A percentile compares a stretch with the other conserved stretches of the same genome.
Evolutionary conservation across 2,329 filamentous ascomycete species (phyloP).

Genomic region (Paecilomyces sp.): DNA sequence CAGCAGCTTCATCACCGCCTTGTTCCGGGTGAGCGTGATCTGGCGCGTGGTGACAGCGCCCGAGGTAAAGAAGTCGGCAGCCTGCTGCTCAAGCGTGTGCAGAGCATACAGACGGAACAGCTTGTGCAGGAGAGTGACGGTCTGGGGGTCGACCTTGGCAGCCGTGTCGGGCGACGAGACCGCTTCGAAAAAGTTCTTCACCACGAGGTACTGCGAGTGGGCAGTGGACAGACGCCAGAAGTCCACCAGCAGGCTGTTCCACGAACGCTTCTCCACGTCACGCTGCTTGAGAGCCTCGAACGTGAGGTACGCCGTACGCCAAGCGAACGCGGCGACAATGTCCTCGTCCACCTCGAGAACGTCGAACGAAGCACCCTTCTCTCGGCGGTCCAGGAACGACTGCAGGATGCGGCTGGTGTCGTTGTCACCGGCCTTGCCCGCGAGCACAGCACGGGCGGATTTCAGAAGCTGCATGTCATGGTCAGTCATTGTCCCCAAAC

Average conservation of each 20-base stretch:
- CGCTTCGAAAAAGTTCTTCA: slow-evolving; percentile 70
- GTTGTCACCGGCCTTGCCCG: slow-evolving; percentile 57
- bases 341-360: slow-evolving; percentile 64
- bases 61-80: slow-evolving; percentile 65
- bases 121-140: slow-evolving; percentile 54
- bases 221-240: slow-evolving; percentile 71
- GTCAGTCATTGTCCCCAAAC: background rate
- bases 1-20: slow-evolving; percentile 61
- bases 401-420: slow-evolving; percentile 62
- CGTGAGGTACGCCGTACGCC: slow-evolving; percentile 66
- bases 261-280: slow-evolving; percentile 66
- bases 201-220: slow-evolving; percentile 68
- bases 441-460: slow-evolving; percentile 63
- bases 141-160: slow-evolving; percentile 51
- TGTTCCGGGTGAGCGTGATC: slow-evolving; percentile 62
- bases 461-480: slow-evolving; percentile 52
- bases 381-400: slow-evolving; percentile 57
- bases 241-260: slow-evolving; percentile 71
- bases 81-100: slow-evolving; percentile 61
- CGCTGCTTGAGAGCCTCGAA: slow-evolving; percentile 69
- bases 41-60: slow-evolving; percentile 64
- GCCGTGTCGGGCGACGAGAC: slow-evolving; percentile 51
- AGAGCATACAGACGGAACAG: slow-evolving; percentile 61
- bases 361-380: slow-evolving; percentile 68
- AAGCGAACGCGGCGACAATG: slow-evolving; percentile 66